A percentile compares a stretch with the other conserved stretches of the same genome.
Evolutionary conservation across 2,329 filamentous ascomycete genomes (phyloP).

Genomic region (Trichoderma simmonsii): DNA sequence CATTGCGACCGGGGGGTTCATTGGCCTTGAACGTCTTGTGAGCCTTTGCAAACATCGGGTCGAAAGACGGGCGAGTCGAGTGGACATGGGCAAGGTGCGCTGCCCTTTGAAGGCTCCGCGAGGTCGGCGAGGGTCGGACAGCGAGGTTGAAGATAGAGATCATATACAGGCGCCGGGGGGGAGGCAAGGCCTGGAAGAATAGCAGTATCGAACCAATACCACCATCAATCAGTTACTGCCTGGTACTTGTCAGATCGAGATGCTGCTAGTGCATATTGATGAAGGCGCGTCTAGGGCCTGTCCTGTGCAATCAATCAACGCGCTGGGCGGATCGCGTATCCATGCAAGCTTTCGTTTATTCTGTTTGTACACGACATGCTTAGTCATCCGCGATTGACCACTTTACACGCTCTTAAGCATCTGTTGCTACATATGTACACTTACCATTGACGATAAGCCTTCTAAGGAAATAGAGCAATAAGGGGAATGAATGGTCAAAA

Average conservation of each 20-base stretch:
- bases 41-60: slow-evolving; percentile 38
- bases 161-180: slow-evolving; percentile 32
- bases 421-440: background rate
- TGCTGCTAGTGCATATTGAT: background rate
- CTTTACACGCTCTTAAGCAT: background rate
- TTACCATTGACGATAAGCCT: background rate
- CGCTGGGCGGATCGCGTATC: slow-evolving; percentile 13
- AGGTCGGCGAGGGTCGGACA: slow-evolving; percentile 38
- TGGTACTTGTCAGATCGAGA: slow-evolving; percentile 6
- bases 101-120: slow-evolving; percentile 28
- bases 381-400: background rate
- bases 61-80: slow-evolving; percentile 19
- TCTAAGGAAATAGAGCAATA: no score
- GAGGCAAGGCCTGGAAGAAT: background rate
- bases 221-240: background rate
- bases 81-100: slow-evolving; percentile 28
- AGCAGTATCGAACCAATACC: background rate
- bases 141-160: slow-evolving; percentile 33
- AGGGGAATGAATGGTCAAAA: no score
- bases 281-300: background rate
- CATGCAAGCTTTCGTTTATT: background rate
- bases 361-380: background rate
- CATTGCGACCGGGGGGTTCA: slow-evolving; percentile 32
- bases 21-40: slow-evolving; percentile 40
- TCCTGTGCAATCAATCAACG: slow-evolving; percentile 17